Evolutionary conservation across 179 eudicot species (phyloP).

Genomic region (Beta macrorhiza): DNA sequence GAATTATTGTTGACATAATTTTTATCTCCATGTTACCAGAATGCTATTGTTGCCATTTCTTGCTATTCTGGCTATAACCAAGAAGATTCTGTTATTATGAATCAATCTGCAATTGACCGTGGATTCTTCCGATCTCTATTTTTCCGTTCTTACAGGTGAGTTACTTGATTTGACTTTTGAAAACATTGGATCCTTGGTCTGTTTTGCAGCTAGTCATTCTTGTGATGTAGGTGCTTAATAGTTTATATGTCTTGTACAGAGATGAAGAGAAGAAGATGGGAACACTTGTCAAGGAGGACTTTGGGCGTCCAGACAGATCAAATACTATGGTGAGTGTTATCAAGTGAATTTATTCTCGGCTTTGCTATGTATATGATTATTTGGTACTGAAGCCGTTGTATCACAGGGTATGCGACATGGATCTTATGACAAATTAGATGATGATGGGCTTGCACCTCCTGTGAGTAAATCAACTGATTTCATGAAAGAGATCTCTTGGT

Average conservation of each 20-base stretch:
- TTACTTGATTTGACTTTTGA: background rate
- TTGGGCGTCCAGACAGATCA: slow-evolving; percentile 84
- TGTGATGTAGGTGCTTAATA: background rate
- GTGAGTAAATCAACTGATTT: slow-evolving; percentile 40
- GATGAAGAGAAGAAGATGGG: slow-evolving; percentile 98
- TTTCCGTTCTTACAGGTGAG: slow-evolving; percentile 84
- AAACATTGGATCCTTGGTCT: background rate
- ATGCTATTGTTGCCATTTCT: slow-evolving; percentile 90
- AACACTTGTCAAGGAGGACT: slow-evolving; percentile 83
- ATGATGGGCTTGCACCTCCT: slow-evolving; percentile 95
- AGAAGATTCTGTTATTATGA: slow-evolving; percentile 96
- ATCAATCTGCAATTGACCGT: slow-evolving; percentile 88
- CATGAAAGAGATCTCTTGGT: background rate
- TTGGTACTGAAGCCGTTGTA: slow-evolving; percentile 14
- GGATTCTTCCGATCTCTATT: slow-evolving; percentile 85
- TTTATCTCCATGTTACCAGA: slow-evolving; percentile 35
- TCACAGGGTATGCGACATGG: slow-evolving; percentile 87
- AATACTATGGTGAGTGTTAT: slow-evolving; percentile 62
- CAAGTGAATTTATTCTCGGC: background rate
- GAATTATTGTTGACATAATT: background rate
- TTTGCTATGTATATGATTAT: slow-evolving; percentile 4
- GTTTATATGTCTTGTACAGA: slow-evolving; percentile 32
- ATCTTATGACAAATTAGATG: slow-evolving; percentile 81
- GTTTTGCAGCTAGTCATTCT: slow-evolving; percentile 1
- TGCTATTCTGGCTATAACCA: slow-evolving; percentile 96